phyloP scores from a whole-genome alignment of 2,329 filamentous ascomycete genomes.

The Pyrenochaeta sp. region DNA sequence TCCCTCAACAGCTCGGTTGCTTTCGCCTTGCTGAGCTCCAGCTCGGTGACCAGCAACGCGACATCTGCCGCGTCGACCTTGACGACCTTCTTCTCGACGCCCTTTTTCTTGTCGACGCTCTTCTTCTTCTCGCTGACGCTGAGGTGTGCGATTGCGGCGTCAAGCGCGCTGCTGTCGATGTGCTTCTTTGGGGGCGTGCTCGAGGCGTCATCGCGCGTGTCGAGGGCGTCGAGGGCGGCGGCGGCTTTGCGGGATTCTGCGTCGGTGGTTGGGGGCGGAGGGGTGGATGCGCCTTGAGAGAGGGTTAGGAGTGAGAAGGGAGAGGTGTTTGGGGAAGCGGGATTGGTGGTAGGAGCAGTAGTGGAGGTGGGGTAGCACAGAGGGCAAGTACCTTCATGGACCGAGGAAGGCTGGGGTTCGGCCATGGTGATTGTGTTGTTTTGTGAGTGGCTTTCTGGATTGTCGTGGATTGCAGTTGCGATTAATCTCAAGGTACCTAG shows the following conservation, averaged over 20 bases:
- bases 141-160: slow-evolving; percentile 78
- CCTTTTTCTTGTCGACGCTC: slow-evolving; percentile 51
- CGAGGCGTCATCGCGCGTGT: slow-evolving; percentile 60
- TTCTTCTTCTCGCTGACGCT: no score
- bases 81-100: slow-evolving; percentile 61
- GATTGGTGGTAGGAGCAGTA: no score
- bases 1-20: slow-evolving; percentile 77
- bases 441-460: slow-evolving; percentile 5
- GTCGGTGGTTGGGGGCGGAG: slow-evolving; percentile 57
- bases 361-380: no score
- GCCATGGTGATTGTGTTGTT: slow-evolving; percentile 58
- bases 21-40: slow-evolving; percentile 74
- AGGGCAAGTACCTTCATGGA: no score
- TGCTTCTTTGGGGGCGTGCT: slow-evolving; percentile 63
- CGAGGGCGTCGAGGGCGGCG: slow-evolving; percentile 74
- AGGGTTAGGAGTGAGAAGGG: no score
- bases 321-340: no score
- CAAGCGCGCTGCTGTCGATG: slow-evolving; percentile 74
- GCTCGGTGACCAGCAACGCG: slow-evolving; percentile 71
- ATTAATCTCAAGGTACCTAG: no score
- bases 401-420: slow-evolving; percentile 64
- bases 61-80: slow-evolving; percentile 80
- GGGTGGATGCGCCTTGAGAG: slow-evolving; percentile 65
- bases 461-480: slow-evolving; percentile 1
- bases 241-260: slow-evolving; percentile 81